Evolutionary conservation across 345 rosid species (phyloP), one percentile per base, ranked within the genome.

Genomic region (Dovyalis caffra): DNA sequence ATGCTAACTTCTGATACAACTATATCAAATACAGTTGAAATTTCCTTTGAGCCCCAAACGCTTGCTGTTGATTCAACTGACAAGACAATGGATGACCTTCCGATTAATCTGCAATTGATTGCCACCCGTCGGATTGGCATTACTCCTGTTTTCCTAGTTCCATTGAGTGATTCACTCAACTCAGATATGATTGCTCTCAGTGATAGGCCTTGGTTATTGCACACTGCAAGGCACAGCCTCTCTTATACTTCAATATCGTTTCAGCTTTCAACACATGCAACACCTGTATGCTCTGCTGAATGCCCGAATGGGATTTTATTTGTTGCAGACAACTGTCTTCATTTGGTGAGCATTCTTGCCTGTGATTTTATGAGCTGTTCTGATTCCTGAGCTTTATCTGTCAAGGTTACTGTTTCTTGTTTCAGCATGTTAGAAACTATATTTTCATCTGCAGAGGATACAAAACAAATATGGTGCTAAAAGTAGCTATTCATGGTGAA

Each of bases 181-280:
- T 74, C 97, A 20, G 97, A 95, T 81, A 85, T 95, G 69, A 91
- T 95, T 83, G 95, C 87, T 68, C 97, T 95, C 74, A 90, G 99
- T 83, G 98, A 91, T 79, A 88, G 99, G 82, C 98, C 97, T 32
- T 95, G 99, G 99, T 86, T 95, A 75, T 81, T 95, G 85, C 97
- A 93, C 79, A 84, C 97, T 76, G 97, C 97, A 70, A 88, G 97
- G 74, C 98, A 93, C 78, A 87, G 98, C 83, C 90, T 95, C 71
- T 86, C 97, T 60, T 91, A 88, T 83, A 83, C 92, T 61, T 95
- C 99, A 73, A 88, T 95, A 67, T 89, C 99, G 51, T 95, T 95
- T 82, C 98, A 91, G 84, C 88, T 97, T 70, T 90, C 98, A 70
- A 90, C 99, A 61, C 98, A 93, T 90, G 97, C 93, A 69, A 95